These are phyloP conservation scores for Mycena indigotica DNA, from an alignment of 768 basidiomycete species.

Conservation along the genomic window DNA sequence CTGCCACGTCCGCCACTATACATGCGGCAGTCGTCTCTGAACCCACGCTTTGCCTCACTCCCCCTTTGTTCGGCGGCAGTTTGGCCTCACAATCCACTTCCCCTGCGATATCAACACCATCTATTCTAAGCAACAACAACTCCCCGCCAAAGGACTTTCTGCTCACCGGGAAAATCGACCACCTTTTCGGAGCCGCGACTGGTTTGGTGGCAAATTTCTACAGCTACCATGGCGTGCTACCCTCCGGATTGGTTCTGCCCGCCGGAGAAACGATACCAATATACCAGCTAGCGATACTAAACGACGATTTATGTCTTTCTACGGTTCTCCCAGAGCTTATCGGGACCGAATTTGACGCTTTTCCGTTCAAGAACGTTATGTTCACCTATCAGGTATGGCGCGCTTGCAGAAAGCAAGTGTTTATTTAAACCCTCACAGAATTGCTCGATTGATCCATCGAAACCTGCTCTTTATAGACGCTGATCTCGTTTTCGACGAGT, in stretches of 20 bases:
- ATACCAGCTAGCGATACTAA: neutral
- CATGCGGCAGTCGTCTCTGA: neutral
- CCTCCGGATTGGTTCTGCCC: neutral
- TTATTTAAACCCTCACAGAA: neutral
- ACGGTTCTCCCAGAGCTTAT: neutral
- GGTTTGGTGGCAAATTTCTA: neutral
- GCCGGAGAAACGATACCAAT: neutral
- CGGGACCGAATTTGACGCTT: neutral
- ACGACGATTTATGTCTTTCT: neutral
- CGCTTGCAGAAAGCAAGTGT: neutral
- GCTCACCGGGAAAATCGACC: neutral
- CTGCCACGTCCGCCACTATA: neutral
- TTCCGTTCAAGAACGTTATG: neutral
- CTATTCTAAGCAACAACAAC: neutral
- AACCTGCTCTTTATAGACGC: neutral
- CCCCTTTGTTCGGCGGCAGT: neutral
- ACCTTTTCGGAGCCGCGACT: neutral
- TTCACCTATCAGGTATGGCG: neutral
- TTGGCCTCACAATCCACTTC: neutral
- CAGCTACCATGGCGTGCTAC: neutral
- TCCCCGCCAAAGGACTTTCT: neutral
- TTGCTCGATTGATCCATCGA: neutral
- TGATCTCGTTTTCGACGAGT: conserved; percentile 1
- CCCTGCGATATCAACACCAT: neutral
- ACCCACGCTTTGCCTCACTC: neutral